Base-by-base conservation (phyloP, 352 stramenopile species). In the Pythium brassicae region DNA sequence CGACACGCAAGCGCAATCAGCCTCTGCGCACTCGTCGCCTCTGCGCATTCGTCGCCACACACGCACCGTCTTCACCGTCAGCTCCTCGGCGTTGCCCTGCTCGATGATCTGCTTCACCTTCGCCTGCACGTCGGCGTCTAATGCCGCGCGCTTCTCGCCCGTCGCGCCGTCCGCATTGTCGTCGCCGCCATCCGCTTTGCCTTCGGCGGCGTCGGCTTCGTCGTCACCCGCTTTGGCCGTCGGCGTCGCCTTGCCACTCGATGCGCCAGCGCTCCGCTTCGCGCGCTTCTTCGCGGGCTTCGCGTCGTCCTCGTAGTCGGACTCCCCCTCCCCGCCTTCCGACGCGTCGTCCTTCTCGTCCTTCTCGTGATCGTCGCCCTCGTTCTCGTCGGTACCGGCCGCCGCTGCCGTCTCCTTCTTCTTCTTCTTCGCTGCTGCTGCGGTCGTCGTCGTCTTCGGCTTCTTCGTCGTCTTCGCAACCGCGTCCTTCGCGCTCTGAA, bases 101-200 rank as follows among this genome's bases (percentile, higher is more conserved):
- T 75, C 76, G 40, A 94, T 90, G 65, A 94, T 94, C 43, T 90
- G 72, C 62, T 81, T 69, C 52, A 94, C 72, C 49, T 89, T 89
- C 32, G 64, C 72, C 55, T 75, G 68, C 14, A 90, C 62, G 26
- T 88, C 77, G 0, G 61, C 68, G 23, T 63, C 67, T 56, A 92
- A 59, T 47, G 58, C 49, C 35, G 27, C 73, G 55, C 6, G 50
- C 45, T 44, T 46, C 34, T 23, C 50, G 17, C 10, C 25, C 12
- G 8, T 35, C 22, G 10, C 15, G 2, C 40, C 14, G 40, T n/a
- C 40, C 5, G 3, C 40, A 20, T 46, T 22, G 19, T 23, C 42
- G 3, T 14, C 7, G 46, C 2, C 46, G 4, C 25, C 25, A 2
- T 37, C 32, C 32, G 4, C 9, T 9, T 37, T 37, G 32, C 14